phyloP scores from a whole-genome alignment of 176 grass and related monocot genomes.

The Hyparrhenia diplandra region DNA sequence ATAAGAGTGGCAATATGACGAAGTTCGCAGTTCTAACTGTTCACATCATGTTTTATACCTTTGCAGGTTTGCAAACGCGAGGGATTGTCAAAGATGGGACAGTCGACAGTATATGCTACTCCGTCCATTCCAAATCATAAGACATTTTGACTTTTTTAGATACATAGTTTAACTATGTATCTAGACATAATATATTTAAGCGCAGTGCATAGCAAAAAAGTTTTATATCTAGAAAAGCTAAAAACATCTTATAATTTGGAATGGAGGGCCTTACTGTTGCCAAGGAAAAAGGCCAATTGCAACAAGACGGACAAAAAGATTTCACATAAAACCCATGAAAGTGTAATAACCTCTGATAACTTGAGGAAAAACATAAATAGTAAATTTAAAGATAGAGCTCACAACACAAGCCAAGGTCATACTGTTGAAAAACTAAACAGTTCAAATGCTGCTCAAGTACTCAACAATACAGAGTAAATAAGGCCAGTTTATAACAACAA shows the following conservation, averaged over 20 bases:
- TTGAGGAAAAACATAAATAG: too few relatives aligned
- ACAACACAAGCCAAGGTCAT: neutral
- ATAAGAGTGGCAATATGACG: neutral
- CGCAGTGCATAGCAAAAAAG: neutral
- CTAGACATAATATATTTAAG: neutral
- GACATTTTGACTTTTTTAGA: neutral
- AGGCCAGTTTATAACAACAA: neutral
- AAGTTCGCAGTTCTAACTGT: neutral
- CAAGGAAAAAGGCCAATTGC: neutral
- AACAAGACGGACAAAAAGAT: neutral
- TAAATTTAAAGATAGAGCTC: too few relatives aligned
- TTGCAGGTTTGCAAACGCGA: neutral
- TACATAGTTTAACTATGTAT: neutral
- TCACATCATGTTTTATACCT: neutral
- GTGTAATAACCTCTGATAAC: too few relatives aligned
- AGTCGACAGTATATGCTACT: neutral
- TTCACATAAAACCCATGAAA: neutral
- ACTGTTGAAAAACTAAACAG: constrained; percentile 4
- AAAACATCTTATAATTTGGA: neutral
- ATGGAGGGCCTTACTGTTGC: neutral
- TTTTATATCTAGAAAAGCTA: neutral
- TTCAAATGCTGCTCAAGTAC: neutral
- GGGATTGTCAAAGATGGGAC: neutral
- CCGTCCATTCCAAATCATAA: neutral
- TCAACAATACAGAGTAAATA: constrained; percentile 1